Evolutionary conservation across 202 grass and related monocot genomes (phyloP), one percentile per base, ranked within the genome.

Genomic region (Carex sylvatica): DNA sequence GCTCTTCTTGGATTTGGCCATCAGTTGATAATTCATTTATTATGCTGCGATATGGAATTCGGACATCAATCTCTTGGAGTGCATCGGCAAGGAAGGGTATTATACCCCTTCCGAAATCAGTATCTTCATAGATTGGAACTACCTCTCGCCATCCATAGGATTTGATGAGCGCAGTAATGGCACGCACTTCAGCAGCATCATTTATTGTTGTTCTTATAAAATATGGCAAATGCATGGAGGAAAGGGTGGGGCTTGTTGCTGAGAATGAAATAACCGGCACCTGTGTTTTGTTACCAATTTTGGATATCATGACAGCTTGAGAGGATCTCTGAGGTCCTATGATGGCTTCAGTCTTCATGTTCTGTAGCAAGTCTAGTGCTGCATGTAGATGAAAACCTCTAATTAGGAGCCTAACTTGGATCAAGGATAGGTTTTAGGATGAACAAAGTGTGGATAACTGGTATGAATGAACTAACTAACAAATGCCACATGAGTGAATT

Each of bases 61-160:
- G 44, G 2, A 9, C 30, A 58, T 87, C 70, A 9, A 85, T 74
- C 36, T 65, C 55, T 47, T 87, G n/a, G 23, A 92, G 84, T 73
- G 84, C 71, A 23, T 92, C 82, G 0, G 60, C 52, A 58, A 92
- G 78, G 44, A 59, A 82, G 46, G 87, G 84, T 61, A 92, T 59
- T 14, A 92, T 92, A 38, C 78, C 87, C 59, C 77, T 76, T 1
- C 90, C 90, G 9, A 84, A 89, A 8, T 89, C 78, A 18, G 47
- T 73, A 10, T 92, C 87, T 6, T 89, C 84, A 70, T 82, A 87
- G 31, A 89, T 53, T 22, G 7, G 82, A 13, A 87, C 76, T 20
- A 87, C 87, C 36, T 89, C 33, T 72, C 69, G 83, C 90, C 90
- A 92, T 78, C 90, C 90, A 80, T 82, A 88, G 11, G 76, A 61